Conservation (phyloP, 495 filamentous ascomycete genomes). For the Hypoxylon lenormandii region DNA sequence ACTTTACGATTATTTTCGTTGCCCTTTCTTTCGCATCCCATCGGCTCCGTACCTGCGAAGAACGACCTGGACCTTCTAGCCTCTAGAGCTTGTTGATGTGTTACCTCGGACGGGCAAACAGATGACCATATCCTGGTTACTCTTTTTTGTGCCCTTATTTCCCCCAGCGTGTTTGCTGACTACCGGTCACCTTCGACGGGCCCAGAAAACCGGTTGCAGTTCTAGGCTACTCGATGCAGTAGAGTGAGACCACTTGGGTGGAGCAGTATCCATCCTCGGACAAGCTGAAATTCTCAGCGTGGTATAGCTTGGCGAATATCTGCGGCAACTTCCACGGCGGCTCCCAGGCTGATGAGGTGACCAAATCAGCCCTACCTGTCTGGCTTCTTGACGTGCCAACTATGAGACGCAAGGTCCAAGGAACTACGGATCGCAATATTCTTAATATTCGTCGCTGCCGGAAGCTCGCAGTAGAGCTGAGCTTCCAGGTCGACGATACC, state of each 20-base stretch:
- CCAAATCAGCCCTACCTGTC: constrained; percentile 39
- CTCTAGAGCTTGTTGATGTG: constrained; percentile 33
- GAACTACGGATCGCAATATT: constrained; percentile 40
- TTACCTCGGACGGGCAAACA: constrained; percentile 44
- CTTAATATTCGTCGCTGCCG: constrained; percentile 39
- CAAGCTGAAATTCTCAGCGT: constrained; percentile 47
- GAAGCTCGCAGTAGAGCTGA: constrained; percentile 37
- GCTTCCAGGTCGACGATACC: constrained; percentile 45
- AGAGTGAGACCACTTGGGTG: constrained; percentile 47
- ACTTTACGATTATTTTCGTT: constrained; percentile 6
- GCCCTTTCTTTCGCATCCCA: constrained; percentile 11
- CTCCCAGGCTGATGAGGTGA: constrained; percentile 42
- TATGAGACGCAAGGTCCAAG: constrained; percentile 48
- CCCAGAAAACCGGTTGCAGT: constrained; percentile 37
- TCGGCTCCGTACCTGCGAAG: constrained; percentile 19
- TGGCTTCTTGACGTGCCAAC: constrained; percentile 36
- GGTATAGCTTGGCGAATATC: constrained; percentile 43
- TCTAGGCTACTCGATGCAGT: constrained; percentile 50
- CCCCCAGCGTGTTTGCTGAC: constrained; percentile 44
- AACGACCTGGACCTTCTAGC: constrained; percentile 30
- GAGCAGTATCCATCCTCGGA: constrained; percentile 43
- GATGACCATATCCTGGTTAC: constrained; percentile 37
- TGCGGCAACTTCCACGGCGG: constrained; percentile 39
- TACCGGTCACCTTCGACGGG: constrained; percentile 31
- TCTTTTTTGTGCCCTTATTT: constrained; percentile 38